Percentiles rank a stretch among this genome's conserved stretches.
Evolutionary conservation across 2,329 filamentous ascomycete species (phyloP).

Genomic region (Aspergillus quadricinctus): DNA sequence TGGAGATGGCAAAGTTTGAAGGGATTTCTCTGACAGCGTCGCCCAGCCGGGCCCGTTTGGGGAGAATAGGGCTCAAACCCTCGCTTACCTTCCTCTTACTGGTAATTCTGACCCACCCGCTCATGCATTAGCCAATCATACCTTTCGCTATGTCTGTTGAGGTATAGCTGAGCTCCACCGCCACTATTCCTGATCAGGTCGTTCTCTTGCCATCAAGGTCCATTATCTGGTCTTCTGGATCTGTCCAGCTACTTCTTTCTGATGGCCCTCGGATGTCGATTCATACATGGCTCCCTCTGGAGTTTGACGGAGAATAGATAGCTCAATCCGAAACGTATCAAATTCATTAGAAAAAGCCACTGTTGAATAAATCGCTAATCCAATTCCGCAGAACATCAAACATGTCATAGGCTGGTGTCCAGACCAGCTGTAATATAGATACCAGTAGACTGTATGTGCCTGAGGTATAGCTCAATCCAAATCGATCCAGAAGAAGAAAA

Average conservation of each 20-base stretch:
- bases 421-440: neutral
- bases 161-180: neutral
- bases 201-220: neutral
- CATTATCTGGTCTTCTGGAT: constrained; percentile 4
- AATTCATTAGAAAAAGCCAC: neutral
- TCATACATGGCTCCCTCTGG: neutral
- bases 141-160: neutral
- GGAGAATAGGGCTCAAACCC: constrained; percentile 34
- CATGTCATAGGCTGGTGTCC: neutral
- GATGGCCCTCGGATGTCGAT: neutral
- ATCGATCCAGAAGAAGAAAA: neutral
- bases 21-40: constrained; percentile 27
- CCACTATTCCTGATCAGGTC: neutral
- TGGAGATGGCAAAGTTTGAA: constrained; percentile 32
- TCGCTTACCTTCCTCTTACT: constrained; percentile 33
- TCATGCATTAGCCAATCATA: neutral
- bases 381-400: constrained; percentile 8
- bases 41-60: constrained; percentile 23
- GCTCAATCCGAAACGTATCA: neutral
- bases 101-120: constrained; percentile 4
- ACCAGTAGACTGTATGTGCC: neutral
- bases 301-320: neutral
- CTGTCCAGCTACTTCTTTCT: constrained; percentile 11
- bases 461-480: neutral
- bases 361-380: constrained; percentile 13